Base-by-base conservation (phyloP, 1,284 basidiomycete genomes). In the Leucoagaricus sp. region DNA sequence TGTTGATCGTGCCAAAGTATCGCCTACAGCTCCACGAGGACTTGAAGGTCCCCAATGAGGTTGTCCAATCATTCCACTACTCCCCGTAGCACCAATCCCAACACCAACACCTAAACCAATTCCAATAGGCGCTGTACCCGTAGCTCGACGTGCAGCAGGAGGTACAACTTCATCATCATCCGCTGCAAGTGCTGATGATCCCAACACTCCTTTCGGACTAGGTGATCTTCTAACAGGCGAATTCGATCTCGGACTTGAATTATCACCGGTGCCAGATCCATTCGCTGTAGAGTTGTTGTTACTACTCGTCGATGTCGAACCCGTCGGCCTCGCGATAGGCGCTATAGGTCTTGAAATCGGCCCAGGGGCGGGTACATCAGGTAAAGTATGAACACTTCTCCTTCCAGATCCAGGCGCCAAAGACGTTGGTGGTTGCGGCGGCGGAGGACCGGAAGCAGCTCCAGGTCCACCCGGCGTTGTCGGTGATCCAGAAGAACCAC, bases 141-240 rank as follows among this genome's bases (percentile, higher is more conserved):
- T 58, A 29, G 71, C 70, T 17, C 75, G 69, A 38, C 83, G 71
- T 40, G 82, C 73, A 17, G 75, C 72, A 12, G 77, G 57, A 12
- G 13, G 36, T 15, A 91, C 79, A n/a, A 91, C 86, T 64, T 91
- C 89, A 66, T 91, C 89, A 60, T 89, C 89, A 56, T 90, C 88
- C 6, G 87, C 81, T 3, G 83, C 81, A 38, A 91, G 77, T 13
- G 89, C 88, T 8, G 85, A 85, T n/a, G 87, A 89, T 13, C 89
- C 89, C 8, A 89, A 72, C n/a, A 84, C 44, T 28, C 83, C 82
- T 65, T 89, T 89, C 2, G 89, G 87, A 65, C 86, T 88, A 4
- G 87, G 86, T 25, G 87, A 85, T 8, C 87, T 79, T 36, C 82
- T 79, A 31, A 74, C 76, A 3, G 86, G 85, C 0, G 85, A 88